A percentile compares a stretch with the other conserved stretches of the same genome.
Conservation (phyloP, 805 yeast species). For the Candida nanaspora region DNA sequence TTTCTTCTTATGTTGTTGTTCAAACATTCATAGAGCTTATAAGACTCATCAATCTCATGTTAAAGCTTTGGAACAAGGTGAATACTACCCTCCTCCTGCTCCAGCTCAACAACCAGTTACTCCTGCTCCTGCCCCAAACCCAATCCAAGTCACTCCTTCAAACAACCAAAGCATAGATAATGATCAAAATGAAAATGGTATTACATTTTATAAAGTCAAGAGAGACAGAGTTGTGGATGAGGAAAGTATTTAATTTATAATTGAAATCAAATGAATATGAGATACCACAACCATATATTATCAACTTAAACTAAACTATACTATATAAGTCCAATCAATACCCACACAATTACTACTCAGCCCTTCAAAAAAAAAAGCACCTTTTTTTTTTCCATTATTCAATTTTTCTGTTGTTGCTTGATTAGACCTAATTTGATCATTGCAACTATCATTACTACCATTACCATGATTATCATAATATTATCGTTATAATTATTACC, state of each 20-base stretch:
- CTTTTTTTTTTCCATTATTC: too few species aligned
- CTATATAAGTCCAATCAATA: too few species aligned
- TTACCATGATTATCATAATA: too few species aligned
- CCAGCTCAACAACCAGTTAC: conserved; percentile 15
- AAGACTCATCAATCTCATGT: conserved; percentile 39
- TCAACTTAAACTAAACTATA: too few species aligned
- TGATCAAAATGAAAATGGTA: conserved; percentile 42
- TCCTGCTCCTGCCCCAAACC: conserved; percentile 17
- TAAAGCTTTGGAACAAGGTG: conserved; percentile 13
- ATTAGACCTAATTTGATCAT: too few species aligned
- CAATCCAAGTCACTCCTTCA: conserved; percentile 10
- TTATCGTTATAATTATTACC: background rate
- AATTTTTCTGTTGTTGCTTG: too few species aligned
- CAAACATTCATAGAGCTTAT: conserved; percentile 42
- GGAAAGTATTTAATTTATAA: conserved; percentile 24
- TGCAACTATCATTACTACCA: too few species aligned
- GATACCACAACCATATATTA: background rate
- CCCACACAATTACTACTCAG: too few species aligned
- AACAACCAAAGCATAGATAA: conserved; percentile 2
- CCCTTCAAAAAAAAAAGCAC: too few species aligned
- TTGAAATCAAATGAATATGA: background rate
- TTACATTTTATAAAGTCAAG: conserved; percentile 71
- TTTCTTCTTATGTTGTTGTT: conserved; percentile 46
- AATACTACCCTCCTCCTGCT: conserved; percentile 8
- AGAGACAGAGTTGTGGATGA: conserved; percentile 38